These are phyloP conservation scores for Melanomma pulvis-pyrius DNA, from an alignment of 495 filamentous ascomycete genomes.

Conservation along the genomic window DNA sequence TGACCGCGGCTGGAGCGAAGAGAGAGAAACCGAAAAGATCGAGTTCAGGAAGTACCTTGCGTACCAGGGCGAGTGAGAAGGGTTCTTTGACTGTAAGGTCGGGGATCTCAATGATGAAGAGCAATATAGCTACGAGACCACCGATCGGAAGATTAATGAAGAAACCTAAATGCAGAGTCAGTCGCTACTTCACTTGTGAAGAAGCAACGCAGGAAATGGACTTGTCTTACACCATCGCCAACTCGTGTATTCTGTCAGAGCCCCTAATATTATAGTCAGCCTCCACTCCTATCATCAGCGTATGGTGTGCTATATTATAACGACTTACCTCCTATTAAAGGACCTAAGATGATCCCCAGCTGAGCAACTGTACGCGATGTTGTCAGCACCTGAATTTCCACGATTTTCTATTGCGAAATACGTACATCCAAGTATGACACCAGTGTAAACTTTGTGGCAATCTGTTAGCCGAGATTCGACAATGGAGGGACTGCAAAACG, in stretches of 20 bases:
- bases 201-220: background rate
- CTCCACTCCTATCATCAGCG: background rate
- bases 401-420: background rate
- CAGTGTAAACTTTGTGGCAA: background rate
- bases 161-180: constrained; percentile 57
- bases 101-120: constrained; percentile 56
- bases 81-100: constrained; percentile 44
- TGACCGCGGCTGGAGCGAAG: constrained; percentile 51
- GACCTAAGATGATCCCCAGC: constrained; percentile 52
- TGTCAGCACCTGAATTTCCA: background rate
- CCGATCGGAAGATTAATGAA: constrained; percentile 70
- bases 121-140: constrained; percentile 48
- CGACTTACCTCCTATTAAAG: constrained; percentile 58
- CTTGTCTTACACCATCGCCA: constrained; percentile 63
- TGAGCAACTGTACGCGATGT: constrained; percentile 15
- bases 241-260: constrained; percentile 62
- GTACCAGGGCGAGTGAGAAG: constrained; percentile 8
- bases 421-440: background rate
- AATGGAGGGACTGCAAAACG: background rate
- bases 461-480: background rate
- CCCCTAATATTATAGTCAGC: constrained; percentile 14
- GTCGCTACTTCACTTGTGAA: background rate
- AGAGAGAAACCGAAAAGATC: constrained; percentile 53
- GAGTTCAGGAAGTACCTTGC: constrained; percentile 43
- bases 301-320: background rate